A percentile compares a stretch with the other conserved stretches of the same genome.
phyloP scores from a whole-genome alignment of 2,329 filamentous ascomycete species.

The Paecilomyces formosus region DNA sequence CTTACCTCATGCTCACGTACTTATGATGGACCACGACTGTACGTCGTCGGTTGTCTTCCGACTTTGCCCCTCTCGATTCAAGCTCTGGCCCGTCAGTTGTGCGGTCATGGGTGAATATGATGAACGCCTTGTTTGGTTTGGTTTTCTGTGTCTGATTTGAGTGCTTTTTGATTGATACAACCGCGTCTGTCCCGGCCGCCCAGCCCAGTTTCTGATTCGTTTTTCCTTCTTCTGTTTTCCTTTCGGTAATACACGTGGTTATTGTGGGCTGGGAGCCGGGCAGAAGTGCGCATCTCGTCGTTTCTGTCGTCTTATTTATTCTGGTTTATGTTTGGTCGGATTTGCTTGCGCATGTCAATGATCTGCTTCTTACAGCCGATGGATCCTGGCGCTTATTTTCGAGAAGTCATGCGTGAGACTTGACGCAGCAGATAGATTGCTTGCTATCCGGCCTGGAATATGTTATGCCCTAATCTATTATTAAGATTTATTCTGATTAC shows the following conservation, averaged over 20 bases:
- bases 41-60: background rate
- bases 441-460: background rate
- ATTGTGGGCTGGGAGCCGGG: slow-evolving; percentile 25
- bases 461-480: background rate
- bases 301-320: slow-evolving; percentile 13
- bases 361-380: background rate
- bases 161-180: slow-evolving; percentile 39
- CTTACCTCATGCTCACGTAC: background rate
- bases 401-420: background rate
- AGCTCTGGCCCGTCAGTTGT: background rate
- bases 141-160: slow-evolving; percentile 3
- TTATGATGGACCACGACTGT: background rate
- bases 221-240: slow-evolving; percentile 8
- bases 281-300: slow-evolving; percentile 40
- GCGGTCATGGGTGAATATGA: background rate
- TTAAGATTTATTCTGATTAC: background rate
- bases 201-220: slow-evolving; percentile 17
- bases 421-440: background rate
- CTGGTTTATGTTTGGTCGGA: slow-evolving; percentile 3
- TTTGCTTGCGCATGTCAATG: slow-evolving; percentile 5
- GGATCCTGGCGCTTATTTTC: background rate
- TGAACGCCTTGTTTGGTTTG: slow-evolving; percentile 4
- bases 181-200: slow-evolving; percentile 36
- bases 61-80: background rate
- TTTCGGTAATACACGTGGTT: slow-evolving; percentile 9